Base-by-base conservation (phyloP, 768 basidiomycete genomes). In the Tylopilus rubrobrunneus region DNA sequence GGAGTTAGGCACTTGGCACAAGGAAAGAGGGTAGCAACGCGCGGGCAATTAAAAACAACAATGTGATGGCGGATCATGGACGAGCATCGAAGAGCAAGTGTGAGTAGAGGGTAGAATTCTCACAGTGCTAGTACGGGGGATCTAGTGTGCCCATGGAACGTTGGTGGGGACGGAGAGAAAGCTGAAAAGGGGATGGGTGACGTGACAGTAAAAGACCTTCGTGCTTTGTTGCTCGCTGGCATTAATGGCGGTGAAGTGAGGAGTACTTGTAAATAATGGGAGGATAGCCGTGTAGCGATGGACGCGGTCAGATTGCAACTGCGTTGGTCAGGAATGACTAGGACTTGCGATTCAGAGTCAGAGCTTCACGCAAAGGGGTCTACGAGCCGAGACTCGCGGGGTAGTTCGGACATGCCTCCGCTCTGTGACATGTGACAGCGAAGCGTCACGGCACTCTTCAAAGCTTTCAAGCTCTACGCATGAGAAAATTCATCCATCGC, bases 101-200 rank as follows among this genome's bases (percentile, higher is more conserved):
- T 1, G 5, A 9, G 9, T 19, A 44, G 28, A 43, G 49, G 27
- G 28, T 8, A 41, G 46, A 45, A 5, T 11, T 47, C 68, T 68
- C 61, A 71, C 68, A 61, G 68, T 12, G 57, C 55, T 28, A 70
- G 59, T 17, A 70, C 69, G 19, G 68, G 68, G 8, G 68, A 71
- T 41, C 68, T 66, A 41, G 50, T 67, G 31, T 70, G 68, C 11
- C 68, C 68, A 28, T 56, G 48, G 40, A 49, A 51, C 34, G 19
- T 33, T 12, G 52, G 60, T 15, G 53, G 59, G 25, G 57, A 55
- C 42, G 44, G 53, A 47, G 58, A 60, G 17, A 53, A 36, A 1
- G 56, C 50, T 23, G 55, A 40, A 48, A 57, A 57, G 41, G 59
- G 62, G 3, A 51, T 49, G 9, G 59, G 56, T 37, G 57, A 50